A percentile compares a stretch with the other conserved stretches of the same genome.
Conservation (phyloP, 352 stramenopile species). For the Phytophthora ohioensis region DNA sequence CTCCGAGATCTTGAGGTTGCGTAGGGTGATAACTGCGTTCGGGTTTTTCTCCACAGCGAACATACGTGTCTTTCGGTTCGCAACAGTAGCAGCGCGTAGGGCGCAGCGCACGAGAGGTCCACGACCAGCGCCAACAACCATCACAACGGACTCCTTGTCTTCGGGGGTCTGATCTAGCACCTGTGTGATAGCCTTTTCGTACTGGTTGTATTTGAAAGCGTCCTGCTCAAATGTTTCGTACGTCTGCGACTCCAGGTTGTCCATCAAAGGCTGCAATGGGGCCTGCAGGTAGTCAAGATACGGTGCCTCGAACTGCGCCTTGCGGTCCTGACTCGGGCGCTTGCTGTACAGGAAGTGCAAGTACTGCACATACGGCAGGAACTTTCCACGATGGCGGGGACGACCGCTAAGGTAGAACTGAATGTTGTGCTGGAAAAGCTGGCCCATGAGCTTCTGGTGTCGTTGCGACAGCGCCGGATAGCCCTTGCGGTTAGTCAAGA, state of each 20-base stretch:
- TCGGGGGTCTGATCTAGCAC: slow-evolving; percentile 68
- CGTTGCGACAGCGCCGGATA: slow-evolving; percentile 95
- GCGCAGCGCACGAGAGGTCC: slow-evolving; percentile 95
- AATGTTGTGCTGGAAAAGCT: slow-evolving; percentile 83
- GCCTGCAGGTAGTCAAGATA: slow-evolving; percentile 98
- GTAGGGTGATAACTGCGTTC: slow-evolving; percentile 96
- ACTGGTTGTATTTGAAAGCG: slow-evolving; percentile 98
- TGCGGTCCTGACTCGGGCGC: slow-evolving; percentile 62
- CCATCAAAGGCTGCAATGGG: slow-evolving; percentile 97
- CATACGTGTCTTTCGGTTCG: slow-evolving; percentile 85
- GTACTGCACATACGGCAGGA: slow-evolving; percentile 95
- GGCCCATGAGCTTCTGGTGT: slow-evolving; percentile 88
- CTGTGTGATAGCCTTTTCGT: slow-evolving; percentile 93
- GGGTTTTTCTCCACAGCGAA: slow-evolving; percentile 99
- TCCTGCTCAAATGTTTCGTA: slow-evolving; percentile 99
- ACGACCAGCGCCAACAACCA: slow-evolving; percentile 95
- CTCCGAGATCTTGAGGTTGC: slow-evolving; percentile 87
- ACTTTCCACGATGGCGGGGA: slow-evolving; percentile 69
- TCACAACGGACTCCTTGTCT: slow-evolving; percentile 82
- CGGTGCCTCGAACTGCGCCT: slow-evolving; percentile 91
- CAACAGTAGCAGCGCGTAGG: slow-evolving; percentile 71
- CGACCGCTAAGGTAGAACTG: slow-evolving; percentile 90
- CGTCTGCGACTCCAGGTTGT: slow-evolving; percentile 98
- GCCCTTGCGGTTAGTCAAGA: slow-evolving; percentile 97
- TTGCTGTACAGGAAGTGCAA: slow-evolving; percentile 93